Base-by-base conservation (phyloP, 257 asterid species). In the Solanum tarapatanum region DNA sequence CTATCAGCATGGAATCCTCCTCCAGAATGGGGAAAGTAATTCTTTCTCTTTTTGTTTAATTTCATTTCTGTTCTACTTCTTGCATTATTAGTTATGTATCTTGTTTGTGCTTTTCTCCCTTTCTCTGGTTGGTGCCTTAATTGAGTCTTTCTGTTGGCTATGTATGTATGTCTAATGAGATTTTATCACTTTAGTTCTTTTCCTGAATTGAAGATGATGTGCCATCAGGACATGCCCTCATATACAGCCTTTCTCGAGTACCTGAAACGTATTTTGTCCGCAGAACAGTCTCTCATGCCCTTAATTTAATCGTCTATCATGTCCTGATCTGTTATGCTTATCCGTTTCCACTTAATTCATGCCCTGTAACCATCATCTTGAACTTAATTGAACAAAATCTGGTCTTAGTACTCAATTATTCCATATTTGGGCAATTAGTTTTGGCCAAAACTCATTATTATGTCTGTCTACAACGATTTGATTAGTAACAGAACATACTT, bases 1-100 rank as follows among this genome's bases (percentile, higher is more conserved):
- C 93, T 97, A 83, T 97, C 93, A 88, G 98, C 99, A 48, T 97
- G 99, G 99, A 96, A 94, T 91, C 98, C 99, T 92, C 99, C 99
- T 91, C 33, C 96, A 88, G 99, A 97, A 90, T 96, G 99, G 99
- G 99, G 99, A 91, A 97, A 96, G 99, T 97, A 96, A 82, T 76
- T 98, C 83, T 58, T 68, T 70, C 80, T 73, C 51, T 21, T 85
- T 69, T 35, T 64, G 75, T 68, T 69, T 85, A 64, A 43, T 80
- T 16, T 43, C 9, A n/a, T 85, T 60, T 64, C 58, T 36, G 64
- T 84, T 89, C 33, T 79, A 62, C 45, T 73, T 58, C n/a, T 19
- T 51, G 39, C 35, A 43, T 86, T 79, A 43, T 83, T 66, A 28
- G 62, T 43, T 16, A 72, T 86, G 28, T 32, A 73, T 70, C 36